Conservation (phyloP, 768 basidiomycete species). For the Coprinopsis strossmayeri region DNA sequence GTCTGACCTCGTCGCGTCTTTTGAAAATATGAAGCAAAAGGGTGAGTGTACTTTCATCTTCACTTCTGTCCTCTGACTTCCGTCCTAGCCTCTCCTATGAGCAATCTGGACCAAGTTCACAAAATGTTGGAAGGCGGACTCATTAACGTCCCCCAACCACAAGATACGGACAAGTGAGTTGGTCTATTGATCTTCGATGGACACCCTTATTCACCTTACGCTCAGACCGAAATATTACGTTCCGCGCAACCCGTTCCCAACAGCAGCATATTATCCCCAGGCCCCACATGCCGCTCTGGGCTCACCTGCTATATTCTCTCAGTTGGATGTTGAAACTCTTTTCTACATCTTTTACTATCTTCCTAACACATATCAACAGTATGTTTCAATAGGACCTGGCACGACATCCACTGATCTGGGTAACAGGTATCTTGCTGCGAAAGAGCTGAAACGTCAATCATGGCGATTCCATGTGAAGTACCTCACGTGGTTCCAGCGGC, state of each 20-base stretch:
- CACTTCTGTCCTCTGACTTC: constrained; percentile 22
- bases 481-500: constrained; percentile 98
- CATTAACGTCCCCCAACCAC: constrained; percentile 81
- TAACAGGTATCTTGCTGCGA: constrained; percentile 87
- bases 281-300: constrained; percentile 72
- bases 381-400: too few species aligned
- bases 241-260: constrained; percentile 85
- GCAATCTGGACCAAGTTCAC: constrained; percentile 85
- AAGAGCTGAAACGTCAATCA: constrained; percentile 93
- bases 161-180: constrained; percentile 89
- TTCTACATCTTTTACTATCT: constrained; percentile 99
- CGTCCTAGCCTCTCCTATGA: constrained; percentile 66
- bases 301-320: constrained; percentile 78
- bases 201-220: background rate
- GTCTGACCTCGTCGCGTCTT: constrained; percentile 89
- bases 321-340: constrained; percentile 93
- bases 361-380: constrained; percentile 98
- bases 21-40: constrained; percentile 95
- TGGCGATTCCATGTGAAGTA: constrained; percentile 99
- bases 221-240: constrained; percentile 93
- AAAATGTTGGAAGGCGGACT: constrained; percentile 92
- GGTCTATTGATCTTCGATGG: constrained; percentile 1
- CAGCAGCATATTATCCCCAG: constrained; percentile 95
- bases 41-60: constrained; percentile 38
- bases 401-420: background rate